phyloP scores from a whole-genome alignment of 306 rosid genomes.

The Lotus japonicus region DNA sequence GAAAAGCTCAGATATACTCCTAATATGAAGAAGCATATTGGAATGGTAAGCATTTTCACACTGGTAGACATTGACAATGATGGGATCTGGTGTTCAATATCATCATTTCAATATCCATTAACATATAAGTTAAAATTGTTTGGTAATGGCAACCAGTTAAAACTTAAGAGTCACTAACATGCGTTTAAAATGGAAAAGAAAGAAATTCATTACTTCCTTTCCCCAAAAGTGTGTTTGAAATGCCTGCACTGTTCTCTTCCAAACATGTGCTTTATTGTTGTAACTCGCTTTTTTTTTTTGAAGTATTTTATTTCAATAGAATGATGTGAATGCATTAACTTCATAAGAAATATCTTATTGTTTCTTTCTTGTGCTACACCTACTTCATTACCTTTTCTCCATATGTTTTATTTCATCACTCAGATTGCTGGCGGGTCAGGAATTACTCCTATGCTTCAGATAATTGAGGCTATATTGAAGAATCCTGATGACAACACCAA shows the following conservation, averaged over 20 bases:
- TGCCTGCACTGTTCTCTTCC: background rate
- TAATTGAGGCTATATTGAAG: constrained; percentile 89
- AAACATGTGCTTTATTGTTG: background rate
- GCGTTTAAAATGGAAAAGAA: background rate
- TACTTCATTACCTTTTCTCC: background rate
- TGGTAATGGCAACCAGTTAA: background rate
- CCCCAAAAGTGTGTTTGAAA: constrained; percentile 10
- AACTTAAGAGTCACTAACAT: constrained; percentile 5
- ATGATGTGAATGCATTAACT: constrained; percentile 5
- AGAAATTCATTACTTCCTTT: background rate
- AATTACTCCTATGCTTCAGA: constrained; percentile 98
- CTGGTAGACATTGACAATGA: constrained; percentile 2
- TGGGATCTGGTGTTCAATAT: background rate
- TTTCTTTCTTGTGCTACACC: background rate
- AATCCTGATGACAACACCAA: constrained; percentile 86
- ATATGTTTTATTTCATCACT: background rate
- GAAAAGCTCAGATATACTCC: constrained; percentile 85
- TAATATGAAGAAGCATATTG: constrained; percentile 94
- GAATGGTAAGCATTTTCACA: constrained; percentile 64
- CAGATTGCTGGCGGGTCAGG: constrained; percentile 98
- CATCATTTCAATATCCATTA: constrained; percentile 2
- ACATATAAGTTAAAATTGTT: constrained; percentile 8
- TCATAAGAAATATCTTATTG: constrained; percentile 3
- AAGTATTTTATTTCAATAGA: background rate
- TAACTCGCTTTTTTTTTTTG: background rate